Conservation (phyloP, 2,329 filamentous ascomycete species). For the Colletotrichum trifolii region DNA sequence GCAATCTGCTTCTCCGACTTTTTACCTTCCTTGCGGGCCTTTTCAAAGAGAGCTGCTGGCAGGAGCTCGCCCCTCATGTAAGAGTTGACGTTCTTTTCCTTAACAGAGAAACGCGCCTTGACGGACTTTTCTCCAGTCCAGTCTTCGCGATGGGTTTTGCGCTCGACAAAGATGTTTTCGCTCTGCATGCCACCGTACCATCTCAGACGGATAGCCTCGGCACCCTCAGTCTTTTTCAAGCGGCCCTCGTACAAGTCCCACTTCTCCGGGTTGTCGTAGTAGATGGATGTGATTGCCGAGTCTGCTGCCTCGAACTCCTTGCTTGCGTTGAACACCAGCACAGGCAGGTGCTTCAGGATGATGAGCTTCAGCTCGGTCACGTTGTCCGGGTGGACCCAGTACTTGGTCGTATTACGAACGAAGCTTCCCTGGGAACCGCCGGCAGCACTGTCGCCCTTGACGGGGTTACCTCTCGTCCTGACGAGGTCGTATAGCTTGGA, state of each 20-base stretch:
- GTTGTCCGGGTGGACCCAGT: slow-evolving; percentile 99
- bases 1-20: slow-evolving; percentile 92
- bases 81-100: slow-evolving; percentile 97
- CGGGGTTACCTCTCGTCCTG: slow-evolving; percentile 89
- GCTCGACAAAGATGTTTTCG: slow-evolving; percentile 95
- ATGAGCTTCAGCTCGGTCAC: slow-evolving; percentile 98
- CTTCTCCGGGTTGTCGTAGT: slow-evolving; percentile 93
- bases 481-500: slow-evolving; percentile 96
- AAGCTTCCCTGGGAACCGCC: slow-evolving; percentile 96
- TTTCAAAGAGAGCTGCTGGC: slow-evolving; percentile 92
- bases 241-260: slow-evolving; percentile 96
- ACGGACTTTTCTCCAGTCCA: slow-evolving; percentile 99
- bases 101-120: slow-evolving; percentile 93
- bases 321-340: slow-evolving; percentile 95
- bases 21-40: slow-evolving; percentile 94
- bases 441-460: slow-evolving; percentile 90
- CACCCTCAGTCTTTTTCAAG: slow-evolving; percentile 96
- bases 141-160: slow-evolving; percentile 98
- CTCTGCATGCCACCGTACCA: slow-evolving; percentile 98
- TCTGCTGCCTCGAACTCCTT: slow-evolving; percentile 95
- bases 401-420: slow-evolving; percentile 96
- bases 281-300: slow-evolving; percentile 96
- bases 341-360: slow-evolving; percentile 95
- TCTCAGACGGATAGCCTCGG: slow-evolving; percentile 92
- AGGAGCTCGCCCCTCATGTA: slow-evolving; percentile 88